Evolutionary conservation across 441 rosid genomes (phyloP), one percentile per base, ranked within the genome.

Genomic region (Eruca vesicaria): DNA sequence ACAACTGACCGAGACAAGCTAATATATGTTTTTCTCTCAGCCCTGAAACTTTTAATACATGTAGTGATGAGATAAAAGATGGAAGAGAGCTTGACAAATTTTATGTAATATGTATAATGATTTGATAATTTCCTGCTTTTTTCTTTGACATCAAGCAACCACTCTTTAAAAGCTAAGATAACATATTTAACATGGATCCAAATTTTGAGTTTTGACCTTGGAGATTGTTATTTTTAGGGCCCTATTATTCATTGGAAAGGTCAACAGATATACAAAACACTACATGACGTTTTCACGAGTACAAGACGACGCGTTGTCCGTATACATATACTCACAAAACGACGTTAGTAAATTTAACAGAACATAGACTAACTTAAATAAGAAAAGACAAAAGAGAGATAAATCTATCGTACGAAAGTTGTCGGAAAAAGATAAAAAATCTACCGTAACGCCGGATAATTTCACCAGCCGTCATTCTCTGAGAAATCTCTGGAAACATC

Each of bases 401-500:
- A 64, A 64, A 9, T 18, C 19, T 52, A 74, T 57, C 59, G 72
- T 63, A 35, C 16, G 12, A n/a, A n/a, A 48, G 55, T 48, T 48
- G 55, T 48, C 55, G 10, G 55, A 32, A 32, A 32, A 57, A 33
- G 7, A 14, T n/a, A 12, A 3, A 14, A 64, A 64, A 18, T 23
- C 35, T 52, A 79, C 50, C 53, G 69, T 63, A n/a, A 35, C 16
- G 16, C 61, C 68, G 41, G 71, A 26, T 26, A 4, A 21, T 2
- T 62, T 12, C 36, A n/a, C n/a, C 32, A 12, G 53, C 53, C 53
- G 32, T 63, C 53, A 85, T 60, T 89, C 86, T 15, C 81, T 81
- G 59, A 94, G 84, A 79, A 91, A 94, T 76, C 96, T 84, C 84
- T 90, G 92, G 69, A 94, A 82, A 82, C 98, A 94, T 65, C 96